These are phyloP conservation scores for Metschnikowia arizonensis DNA, from an alignment of 805 yeast genomes.

Conservation along the genomic window DNA sequence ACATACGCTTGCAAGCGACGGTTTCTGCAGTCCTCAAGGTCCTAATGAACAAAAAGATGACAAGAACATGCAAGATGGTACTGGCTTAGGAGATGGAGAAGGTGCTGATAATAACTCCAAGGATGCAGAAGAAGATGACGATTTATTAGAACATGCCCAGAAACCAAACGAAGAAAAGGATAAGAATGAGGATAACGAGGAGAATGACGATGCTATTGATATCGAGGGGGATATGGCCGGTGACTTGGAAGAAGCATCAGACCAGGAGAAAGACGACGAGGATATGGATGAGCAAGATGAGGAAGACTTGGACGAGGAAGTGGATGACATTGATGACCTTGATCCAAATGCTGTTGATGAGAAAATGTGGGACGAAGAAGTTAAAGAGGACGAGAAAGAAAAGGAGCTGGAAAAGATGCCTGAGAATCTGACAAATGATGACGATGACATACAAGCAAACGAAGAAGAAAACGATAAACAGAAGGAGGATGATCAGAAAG, in stretches of 20 bases:
- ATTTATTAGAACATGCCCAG: constrained; percentile 73
- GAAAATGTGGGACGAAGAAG: constrained; percentile 97
- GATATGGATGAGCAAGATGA: constrained; percentile 37
- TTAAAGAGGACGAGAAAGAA: constrained; percentile 69
- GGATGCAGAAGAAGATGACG: constrained; percentile 89
- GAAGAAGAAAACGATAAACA: constrained; percentile 43
- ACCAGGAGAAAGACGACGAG: constrained; percentile 53
- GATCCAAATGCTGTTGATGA: constrained; percentile 96
- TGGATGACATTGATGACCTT: constrained; percentile 81
- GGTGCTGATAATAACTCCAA: constrained; percentile 80
- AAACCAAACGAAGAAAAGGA: constrained; percentile 66
- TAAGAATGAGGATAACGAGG: constrained; percentile 58
- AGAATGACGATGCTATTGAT: constrained; percentile 84
- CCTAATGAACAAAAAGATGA: constrained; percentile 59
- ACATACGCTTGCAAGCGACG: constrained; percentile 62
- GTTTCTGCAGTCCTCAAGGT: constrained; percentile 90
- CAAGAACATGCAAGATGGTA: constrained; percentile 72
- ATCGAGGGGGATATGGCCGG: constrained; percentile 98
- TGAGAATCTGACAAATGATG: constrained; percentile 48
- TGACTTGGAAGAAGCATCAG: constrained; percentile 73
- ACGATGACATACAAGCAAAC: constrained; percentile 46
- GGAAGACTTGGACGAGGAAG: constrained; percentile 80
- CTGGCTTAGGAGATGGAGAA: constrained; percentile 89
- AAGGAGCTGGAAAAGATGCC: constrained; percentile 75
- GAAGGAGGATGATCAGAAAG: constrained; percentile 24